Base-by-base conservation (phyloP, 805 yeast genomes). In the Brettanomyces nanus region DNA sequence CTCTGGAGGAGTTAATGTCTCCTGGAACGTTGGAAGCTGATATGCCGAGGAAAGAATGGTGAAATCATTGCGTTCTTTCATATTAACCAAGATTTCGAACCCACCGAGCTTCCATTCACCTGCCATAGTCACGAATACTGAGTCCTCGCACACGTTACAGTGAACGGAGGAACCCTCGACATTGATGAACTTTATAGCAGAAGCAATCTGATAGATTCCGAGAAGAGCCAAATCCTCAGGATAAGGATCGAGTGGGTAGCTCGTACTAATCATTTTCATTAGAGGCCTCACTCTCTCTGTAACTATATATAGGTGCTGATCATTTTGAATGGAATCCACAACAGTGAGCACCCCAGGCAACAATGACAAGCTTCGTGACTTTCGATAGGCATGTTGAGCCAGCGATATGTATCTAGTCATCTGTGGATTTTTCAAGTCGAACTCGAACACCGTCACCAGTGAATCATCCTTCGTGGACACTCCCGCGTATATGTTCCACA, bases 91-190 rank as follows among this genome's bases (percentile, higher is more conserved):
- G 1, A 80, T 56, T 56, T 89, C 97, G 49, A 87, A 77, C 1
- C 95, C 95, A 41, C 83, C 82, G 20, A 89, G 54, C 42, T 76
- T 80, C 90, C 95, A 85, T 51, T 83, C 94, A 11, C 96, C 95
- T 13, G 66, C 52, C 22, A 67, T 71, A 38, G 73, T 80, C 13
- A 85, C 77, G 53, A 63, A 87, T 1, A 89, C 69, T 1, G 83
- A 72, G 29, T 71, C 65, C 15, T 61, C 46, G 41, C 72, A 67
- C 10, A 85, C 45, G 42, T 76, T 75, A 5, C 87, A 90, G 51
- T 84, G 81, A 5, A 81, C 62, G 19, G 80, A 73, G 5, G 65
- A 52, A 26, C 75, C 74, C 41, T 75, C 82, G 19, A 58, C 63
- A 45, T 80, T 79, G 35, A 84, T 63, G 42, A 73, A 77, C 45